Percentiles rank a stretch among this genome's conserved stretches.
Evolutionary conservation across 2,329 filamentous ascomycete genomes (phyloP).

Genomic region (Sarocladium oryzae): DNA sequence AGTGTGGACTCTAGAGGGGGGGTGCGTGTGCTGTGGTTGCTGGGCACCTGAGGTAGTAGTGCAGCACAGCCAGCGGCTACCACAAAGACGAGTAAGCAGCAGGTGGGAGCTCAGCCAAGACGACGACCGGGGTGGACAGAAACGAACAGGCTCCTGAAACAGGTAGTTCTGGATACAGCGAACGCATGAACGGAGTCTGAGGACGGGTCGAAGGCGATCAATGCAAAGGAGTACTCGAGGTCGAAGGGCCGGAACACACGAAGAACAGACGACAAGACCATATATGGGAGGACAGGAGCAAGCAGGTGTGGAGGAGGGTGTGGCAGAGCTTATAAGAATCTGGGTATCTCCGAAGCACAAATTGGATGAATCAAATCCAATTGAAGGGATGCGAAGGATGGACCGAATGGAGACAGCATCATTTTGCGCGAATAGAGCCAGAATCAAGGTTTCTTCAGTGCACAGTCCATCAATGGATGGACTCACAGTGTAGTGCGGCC

Average conservation of each 20-base stretch:
- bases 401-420: background rate
- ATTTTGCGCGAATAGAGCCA: no score
- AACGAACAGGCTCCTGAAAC: slow-evolving; percentile 9
- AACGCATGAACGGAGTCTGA: slow-evolving; percentile 4
- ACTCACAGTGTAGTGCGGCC: background rate
- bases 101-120: background rate
- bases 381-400: background rate
- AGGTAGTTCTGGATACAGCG: background rate
- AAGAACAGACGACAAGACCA: background rate
- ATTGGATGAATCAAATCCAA: no score
- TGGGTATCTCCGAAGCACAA: no score
- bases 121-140: slow-evolving; percentile 5
- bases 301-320: background rate
- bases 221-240: background rate
- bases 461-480: no score
- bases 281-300: background rate
- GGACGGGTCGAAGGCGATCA: background rate
- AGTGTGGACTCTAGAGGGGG: background rate
- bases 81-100: background rate
- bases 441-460: background rate
- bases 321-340: slow-evolving; percentile 4
- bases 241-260: background rate
- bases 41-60: slow-evolving; percentile 7
- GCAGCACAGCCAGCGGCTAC: slow-evolving; percentile 1
- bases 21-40: slow-evolving; percentile 4